Base-by-base conservation (phyloP, 2,329 filamentous ascomycete species). In the Fusarium tricinctum region DNA sequence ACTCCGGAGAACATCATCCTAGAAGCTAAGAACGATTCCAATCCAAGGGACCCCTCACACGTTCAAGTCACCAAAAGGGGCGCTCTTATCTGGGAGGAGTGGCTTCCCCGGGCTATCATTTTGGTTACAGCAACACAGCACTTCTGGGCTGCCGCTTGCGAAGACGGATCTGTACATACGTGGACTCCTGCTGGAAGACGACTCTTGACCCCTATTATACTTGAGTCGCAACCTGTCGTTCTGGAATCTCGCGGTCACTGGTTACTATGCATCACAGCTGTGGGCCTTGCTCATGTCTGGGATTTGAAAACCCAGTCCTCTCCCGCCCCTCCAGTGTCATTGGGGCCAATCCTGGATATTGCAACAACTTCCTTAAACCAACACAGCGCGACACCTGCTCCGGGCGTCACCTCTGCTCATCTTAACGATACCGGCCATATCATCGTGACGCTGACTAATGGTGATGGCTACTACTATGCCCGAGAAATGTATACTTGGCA, bases 191-290 rank as follows among this genome's bases (percentile, higher is more conserved):
- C 94, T 15, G 96, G 96, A 14, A 89, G 97, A 65, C 88, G 97
- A 52, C 83, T 97, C 22, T 84, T 97, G 56, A 97, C 93, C 74
- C 90, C 94, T 6, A 85, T 97, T 68, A 87, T 97, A 8, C 82
- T 98, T 17, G 96, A 99, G 80, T 90, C 95, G 3, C 94, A 98
- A 73, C 93, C 96, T 1, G 94, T 98, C 32, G 96, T 99, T 58
- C 85, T 99, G 26, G 96, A 98, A 77, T 95, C 92, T 73, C 89
- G 94, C 57, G 92, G 92, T 13, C 92, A 92, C 81, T 98, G 93
- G 92, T 82, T 99, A 7, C 84, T 99, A 50, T 95, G 92, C 75
- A 91, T 99, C 67, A 95, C 93, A 6, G 91, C 95, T 2, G 91
- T 92, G 6, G 96, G 96, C 7, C 88, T 95, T 80, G 96, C 91